Base-by-base conservation (phyloP, 2,329 filamentous ascomycete species). In the Fusarium sp. region DNA sequence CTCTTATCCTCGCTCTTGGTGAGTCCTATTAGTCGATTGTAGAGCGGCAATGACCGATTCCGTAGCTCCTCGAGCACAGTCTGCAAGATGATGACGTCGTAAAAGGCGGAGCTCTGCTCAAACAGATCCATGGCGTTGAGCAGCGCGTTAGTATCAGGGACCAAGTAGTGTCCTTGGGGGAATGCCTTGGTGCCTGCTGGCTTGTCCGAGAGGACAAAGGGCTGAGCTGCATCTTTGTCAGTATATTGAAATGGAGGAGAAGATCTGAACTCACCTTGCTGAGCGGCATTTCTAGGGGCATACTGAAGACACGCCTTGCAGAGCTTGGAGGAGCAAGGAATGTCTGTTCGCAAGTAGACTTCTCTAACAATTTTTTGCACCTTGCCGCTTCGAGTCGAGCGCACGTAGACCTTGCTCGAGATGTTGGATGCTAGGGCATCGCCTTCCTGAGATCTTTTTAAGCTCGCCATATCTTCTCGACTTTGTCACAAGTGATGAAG, bases 331-430 rank as follows among this genome's bases (percentile, higher is more conserved):
- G 95, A 97, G 83, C 96, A 99, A 54, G 96, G 95, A 76, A 99
- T 98, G 79, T 99, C 96, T 82, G 95, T 92, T 79, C 96, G 89
- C 67, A 99, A 86, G 81, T 99, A 99, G 69, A 98, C 87, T 83
- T 99, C 96, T 76, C 94, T 90, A 72, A 99, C 96, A 77, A 99
- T 96, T 85, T 99, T 99, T 81, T 98, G 96, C 65, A 98, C 95
- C 83, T 97, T 97, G 80, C 96, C 96, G 80, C 90, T 96, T 81
- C 93, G 94, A 51, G 95, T 97, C 25, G 96, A 97, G 65, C 96
- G 89, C 69, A 99, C 92, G 78, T 96, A 99, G 75, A 96, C 89
- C 83, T 98, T 99, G 87, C 91, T 97, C 31, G 93, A 95, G 70
- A 98, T 91, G 77, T 91, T 97, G 50, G 90, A 84, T 29, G 89